Base-by-base conservation (phyloP, 768 basidiomycete species). In the Termitomyces sp. region DNA sequence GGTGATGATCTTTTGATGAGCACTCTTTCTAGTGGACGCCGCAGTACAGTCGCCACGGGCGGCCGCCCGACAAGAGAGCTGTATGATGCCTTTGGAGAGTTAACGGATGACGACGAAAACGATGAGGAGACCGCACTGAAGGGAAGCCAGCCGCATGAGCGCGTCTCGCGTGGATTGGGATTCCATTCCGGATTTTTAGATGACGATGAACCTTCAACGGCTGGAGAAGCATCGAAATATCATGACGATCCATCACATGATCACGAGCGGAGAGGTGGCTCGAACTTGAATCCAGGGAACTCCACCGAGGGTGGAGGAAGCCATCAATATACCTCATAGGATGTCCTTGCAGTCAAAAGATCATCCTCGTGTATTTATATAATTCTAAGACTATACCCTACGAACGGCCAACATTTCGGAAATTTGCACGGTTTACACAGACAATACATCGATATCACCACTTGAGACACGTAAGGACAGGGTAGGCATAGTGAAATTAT, bases 51-150 rank as follows among this genome's bases (percentile, higher is more conserved):
- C 24, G 62, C 66, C 22, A 63, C 68, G 65, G 32, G 69, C 24
- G 74, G 79, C 38, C 79, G 86, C 51, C 72, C 73, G 20, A 90
- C 94, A 51, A 89, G 89, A 73, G 96, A 98, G 72, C 68, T 99
- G 60, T 98, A 98, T 66, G 94, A 98, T 71, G 95, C 96, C 18
- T 98, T 98, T 72, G 94, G 93, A 36, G 93, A 94, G 66, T 80
- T 86, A 28, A 89, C 87, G 32, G 94, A 92, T 59, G 88, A 87
- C 16, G 86, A 91, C 33, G 87, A 89, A 57, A 85, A 74, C 14
- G 83, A 91, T 65, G 94, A 94, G 67, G 79, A 79, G 61, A 86
- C 86, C 0, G 81, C 80, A 32, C 74, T 95, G 52, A 77, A 79
- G 22, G 72, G 74, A 30, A 70, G 66, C 30, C 71, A 73, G 65